These are phyloP conservation scores for Microbotryum scabiosae DNA, from an alignment of 1,284 basidiomycete species.

Conservation along the genomic window DNA sequence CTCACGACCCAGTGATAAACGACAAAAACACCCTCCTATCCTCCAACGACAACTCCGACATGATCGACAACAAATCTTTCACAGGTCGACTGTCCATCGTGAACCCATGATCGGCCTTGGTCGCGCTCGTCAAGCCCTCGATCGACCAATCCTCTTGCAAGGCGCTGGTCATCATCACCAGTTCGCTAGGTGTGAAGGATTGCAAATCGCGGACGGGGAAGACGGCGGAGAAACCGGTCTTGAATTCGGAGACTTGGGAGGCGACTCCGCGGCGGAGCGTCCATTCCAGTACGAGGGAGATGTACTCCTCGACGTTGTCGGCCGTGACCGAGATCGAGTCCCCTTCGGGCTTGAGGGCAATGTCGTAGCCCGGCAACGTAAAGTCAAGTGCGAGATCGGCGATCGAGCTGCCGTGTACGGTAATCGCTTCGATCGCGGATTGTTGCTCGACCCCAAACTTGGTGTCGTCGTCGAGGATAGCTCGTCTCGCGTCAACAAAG, in stretches of 20 bases:
- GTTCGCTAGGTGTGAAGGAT: conserved; percentile 87
- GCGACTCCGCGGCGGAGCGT: conserved; percentile 37
- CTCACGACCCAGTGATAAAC: conserved; percentile 83
- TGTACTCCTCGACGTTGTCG: conserved; percentile 81
- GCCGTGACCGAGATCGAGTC: conserved; percentile 68
- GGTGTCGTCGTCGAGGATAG: conserved; percentile 41
- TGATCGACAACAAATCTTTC: conserved; percentile 72
- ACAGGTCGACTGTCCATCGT: conserved; percentile 87
- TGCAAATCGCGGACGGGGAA: conserved; percentile 84
- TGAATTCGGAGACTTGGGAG: conserved; percentile 38
- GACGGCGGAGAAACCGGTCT: conserved; percentile 53
- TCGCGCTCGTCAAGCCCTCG: conserved; percentile 76
- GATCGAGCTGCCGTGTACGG: conserved; percentile 52
- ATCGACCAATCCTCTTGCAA: conserved; percentile 86
- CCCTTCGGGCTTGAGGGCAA: conserved; percentile 74
- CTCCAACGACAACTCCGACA: conserved; percentile 65
- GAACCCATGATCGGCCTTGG: conserved; percentile 98
- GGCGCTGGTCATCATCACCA: conserved; percentile 89
- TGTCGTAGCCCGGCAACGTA: conserved; percentile 81
- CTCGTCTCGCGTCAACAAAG: conserved; percentile 42
- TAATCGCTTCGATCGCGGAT: conserved; percentile 39
- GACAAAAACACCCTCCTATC: conserved; percentile 83
- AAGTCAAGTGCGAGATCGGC: conserved; percentile 90
- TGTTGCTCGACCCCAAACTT: conserved; percentile 38
- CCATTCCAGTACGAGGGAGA: conserved; percentile 49